These are phyloP conservation scores for Quillaja saponaria DNA, from an alignment of 306 rosid genomes.

Conservation along the genomic window DNA sequence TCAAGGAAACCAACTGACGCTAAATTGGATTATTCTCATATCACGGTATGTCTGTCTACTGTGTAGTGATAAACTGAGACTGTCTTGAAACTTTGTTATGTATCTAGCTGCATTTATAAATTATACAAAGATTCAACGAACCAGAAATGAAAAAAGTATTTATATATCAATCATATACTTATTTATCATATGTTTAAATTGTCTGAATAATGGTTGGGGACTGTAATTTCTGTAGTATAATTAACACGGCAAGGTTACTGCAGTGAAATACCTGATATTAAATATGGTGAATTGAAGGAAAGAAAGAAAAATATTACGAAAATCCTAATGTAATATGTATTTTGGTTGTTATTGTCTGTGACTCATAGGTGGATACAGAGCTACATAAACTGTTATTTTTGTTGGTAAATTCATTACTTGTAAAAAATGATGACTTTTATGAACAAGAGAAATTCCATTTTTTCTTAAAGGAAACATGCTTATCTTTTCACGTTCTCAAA, in stretches of 20 bases:
- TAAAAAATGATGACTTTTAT: not conserved
- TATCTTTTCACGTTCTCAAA: too few relatives aligned
- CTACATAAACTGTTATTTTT: not conserved
- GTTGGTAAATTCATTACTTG: not conserved
- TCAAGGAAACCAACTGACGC: constrained; percentile 61
- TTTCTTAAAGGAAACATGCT: constrained; percentile 8
- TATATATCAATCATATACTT: not conserved
- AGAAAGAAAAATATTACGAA: not conserved
- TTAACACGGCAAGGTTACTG: not conserved
- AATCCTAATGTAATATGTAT: too few relatives aligned
- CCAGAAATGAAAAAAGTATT: not conserved
- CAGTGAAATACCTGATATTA: constrained; percentile 3
- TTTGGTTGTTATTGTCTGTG: not conserved
- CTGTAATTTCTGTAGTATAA: not conserved
- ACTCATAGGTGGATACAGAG: constrained; percentile 6
- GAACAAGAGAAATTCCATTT: constrained; percentile 13
- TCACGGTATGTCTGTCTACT: constrained; percentile 46
- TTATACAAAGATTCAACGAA: not conserved
- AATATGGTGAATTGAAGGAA: constrained; percentile 1
- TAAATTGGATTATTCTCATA: constrained; percentile 90
- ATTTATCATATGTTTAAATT: constrained; percentile 3
- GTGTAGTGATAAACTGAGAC: not conserved
- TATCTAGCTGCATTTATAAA: not conserved
- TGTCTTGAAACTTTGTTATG: constrained; percentile 3
- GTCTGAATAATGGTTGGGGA: constrained; percentile 16